Conservation (phyloP, 1,284 basidiomycete genomes). For the Mrakiaceae sp. region DNA sequence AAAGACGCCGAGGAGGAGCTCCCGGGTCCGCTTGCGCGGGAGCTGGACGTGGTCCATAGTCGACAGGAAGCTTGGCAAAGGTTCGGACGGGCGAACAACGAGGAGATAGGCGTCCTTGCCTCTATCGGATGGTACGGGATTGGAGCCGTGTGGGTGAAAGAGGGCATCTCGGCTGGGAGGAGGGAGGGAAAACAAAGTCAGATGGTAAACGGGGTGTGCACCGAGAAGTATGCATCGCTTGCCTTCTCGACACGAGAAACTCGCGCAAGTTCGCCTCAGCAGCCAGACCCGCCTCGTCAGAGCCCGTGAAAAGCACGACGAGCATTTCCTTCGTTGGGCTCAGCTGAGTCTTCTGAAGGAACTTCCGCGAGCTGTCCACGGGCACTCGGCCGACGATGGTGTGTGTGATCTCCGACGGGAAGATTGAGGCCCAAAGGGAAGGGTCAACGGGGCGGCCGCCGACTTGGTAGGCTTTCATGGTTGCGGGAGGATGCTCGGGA, state of each 20-base stretch:
- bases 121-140: slow-evolving; percentile 1
- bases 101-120: slow-evolving; percentile 14
- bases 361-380: slow-evolving; percentile 6
- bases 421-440: not conserved
- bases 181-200: not conserved
- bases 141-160: slow-evolving; percentile 7
- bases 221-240: not conserved
- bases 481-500: not conserved
- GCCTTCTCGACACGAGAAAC: slow-evolving; percentile 10
- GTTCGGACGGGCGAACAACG: not conserved
- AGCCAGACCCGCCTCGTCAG: not conserved
- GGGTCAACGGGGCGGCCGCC: slow-evolving; percentile 4
- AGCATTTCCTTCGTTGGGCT: slow-evolving; percentile 14
- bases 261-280: not conserved
- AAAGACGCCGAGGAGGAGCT: slow-evolving; percentile 11
- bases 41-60: not conserved
- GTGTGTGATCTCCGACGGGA: not conserved
- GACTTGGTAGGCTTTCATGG: slow-evolving; percentile 1
- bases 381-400: slow-evolving; percentile 11
- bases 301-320: slow-evolving; percentile 6
- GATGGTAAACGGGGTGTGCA: not conserved
- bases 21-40: not conserved
- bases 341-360: slow-evolving; percentile 10
- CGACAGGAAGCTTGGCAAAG: slow-evolving; percentile 7
- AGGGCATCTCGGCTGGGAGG: slow-evolving; percentile 13